These are phyloP conservation scores for Ilyonectria robusta DNA, from an alignment of 2,329 filamentous ascomycete genomes.

Conservation along the genomic window DNA sequence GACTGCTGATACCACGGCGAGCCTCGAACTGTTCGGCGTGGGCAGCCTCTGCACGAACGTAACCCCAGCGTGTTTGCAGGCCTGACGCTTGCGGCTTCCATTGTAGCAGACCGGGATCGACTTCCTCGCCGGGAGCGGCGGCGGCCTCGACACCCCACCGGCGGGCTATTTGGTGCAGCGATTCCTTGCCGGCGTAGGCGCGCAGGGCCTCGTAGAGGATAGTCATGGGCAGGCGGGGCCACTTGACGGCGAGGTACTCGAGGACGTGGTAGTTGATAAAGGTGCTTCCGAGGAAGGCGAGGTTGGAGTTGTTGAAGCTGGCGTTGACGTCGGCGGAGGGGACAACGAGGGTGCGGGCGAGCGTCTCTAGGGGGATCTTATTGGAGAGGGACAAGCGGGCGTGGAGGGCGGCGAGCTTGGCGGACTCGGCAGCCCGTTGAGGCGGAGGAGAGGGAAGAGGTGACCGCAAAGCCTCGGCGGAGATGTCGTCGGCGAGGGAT, in stretches of 20 bases:
- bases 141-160: conserved; percentile 95
- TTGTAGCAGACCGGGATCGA: conserved; percentile 92
- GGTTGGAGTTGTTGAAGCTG: conserved; percentile 89
- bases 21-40: conserved; percentile 60
- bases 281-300: conserved; percentile 85
- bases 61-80: conserved; percentile 65
- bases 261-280: conserved; percentile 90
- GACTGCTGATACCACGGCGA: conserved; percentile 80
- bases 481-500: conserved; percentile 40
- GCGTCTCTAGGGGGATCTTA: conserved; percentile 86
- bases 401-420: conserved; percentile 93
- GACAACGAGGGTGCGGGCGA: conserved; percentile 89
- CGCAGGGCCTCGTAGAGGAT: conserved; percentile 89
- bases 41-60: conserved; percentile 65
- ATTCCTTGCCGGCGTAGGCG: conserved; percentile 83
- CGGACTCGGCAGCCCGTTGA: conserved; percentile 77
- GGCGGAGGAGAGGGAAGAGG: conserved; percentile 80
- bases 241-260: conserved; percentile 90
- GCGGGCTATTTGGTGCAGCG: conserved; percentile 79
- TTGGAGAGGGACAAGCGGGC: conserved; percentile 87
- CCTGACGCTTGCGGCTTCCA: conserved; percentile 70
- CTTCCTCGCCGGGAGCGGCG: conserved; percentile 89
- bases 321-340: conserved; percentile 84
- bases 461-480: conserved; percentile 40
- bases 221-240: conserved; percentile 90